Percentiles rank a stretch among this genome's conserved stretches.
These are phyloP conservation scores for Diplodia intermedia DNA, from an alignment of 2,329 filamentous ascomycete species.

Conservation along the genomic window DNA sequence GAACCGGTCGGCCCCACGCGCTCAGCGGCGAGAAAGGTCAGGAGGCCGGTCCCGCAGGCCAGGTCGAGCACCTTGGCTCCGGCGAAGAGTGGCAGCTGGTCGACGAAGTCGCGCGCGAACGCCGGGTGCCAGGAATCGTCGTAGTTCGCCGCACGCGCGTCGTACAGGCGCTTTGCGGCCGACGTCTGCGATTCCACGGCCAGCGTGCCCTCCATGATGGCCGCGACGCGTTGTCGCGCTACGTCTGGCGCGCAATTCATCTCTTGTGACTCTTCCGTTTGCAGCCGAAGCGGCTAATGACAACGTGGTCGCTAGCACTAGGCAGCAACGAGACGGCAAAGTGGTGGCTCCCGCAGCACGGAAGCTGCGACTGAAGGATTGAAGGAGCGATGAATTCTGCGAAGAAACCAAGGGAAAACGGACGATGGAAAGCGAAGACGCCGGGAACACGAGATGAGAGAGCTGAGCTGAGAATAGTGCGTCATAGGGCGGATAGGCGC, in stretches of 20 bases:
- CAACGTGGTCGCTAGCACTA: not conserved
- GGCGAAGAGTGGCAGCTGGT: slow-evolving; percentile 42
- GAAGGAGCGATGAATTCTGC: not conserved
- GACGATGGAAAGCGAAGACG: not conserved
- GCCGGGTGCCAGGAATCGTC: slow-evolving; percentile 52
- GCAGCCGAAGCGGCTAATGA: not conserved
- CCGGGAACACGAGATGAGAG: slow-evolving; percentile 1
- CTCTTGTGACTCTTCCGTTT: not conserved
- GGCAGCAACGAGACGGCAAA: not conserved
- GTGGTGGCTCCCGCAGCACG: not conserved
- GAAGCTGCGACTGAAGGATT: not conserved
- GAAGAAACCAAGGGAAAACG: not conserved
- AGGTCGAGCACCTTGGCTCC: slow-evolving; percentile 55
- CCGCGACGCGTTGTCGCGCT: slow-evolving; percentile 7
- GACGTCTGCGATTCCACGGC: slow-evolving; percentile 5
- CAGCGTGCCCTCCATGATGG: slow-evolving; percentile 23
- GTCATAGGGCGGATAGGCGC: slow-evolving; percentile 1
- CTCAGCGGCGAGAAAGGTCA: slow-evolving; percentile 50
- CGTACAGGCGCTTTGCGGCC: slow-evolving; percentile 45
- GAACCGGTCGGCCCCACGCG: slow-evolving; percentile 47
- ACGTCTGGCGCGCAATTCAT: slow-evolving; percentile 4
- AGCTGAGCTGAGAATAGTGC: not conserved
- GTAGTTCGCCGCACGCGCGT: slow-evolving; percentile 46
- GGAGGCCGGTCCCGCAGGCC: slow-evolving; percentile 55
- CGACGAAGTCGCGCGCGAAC: slow-evolving; percentile 50